phyloP scores from a whole-genome alignment of 139 green algal species.

The Gonium pectorale region DNA sequence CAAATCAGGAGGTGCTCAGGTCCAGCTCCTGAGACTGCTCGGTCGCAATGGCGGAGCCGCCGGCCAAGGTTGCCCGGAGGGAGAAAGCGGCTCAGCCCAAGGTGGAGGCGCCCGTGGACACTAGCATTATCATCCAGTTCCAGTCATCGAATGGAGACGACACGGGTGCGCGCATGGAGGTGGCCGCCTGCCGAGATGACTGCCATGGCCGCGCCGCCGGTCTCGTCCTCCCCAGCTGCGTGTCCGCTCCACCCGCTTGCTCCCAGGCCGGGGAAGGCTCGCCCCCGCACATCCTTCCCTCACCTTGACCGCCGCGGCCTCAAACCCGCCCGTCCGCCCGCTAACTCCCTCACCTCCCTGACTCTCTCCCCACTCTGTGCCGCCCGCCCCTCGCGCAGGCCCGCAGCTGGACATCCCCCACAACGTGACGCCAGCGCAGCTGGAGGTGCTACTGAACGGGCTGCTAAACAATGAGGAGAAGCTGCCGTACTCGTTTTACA shows the following conservation, averaged over 20 bases:
- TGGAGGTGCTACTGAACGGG: constrained; percentile 91
- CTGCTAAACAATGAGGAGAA: constrained; percentile 89
- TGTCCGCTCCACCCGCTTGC: no score
- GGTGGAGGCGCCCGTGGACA: constrained; percentile 19
- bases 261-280: no score
- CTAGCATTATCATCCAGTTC: constrained; percentile 90
- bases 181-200: no score
- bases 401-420: constrained; percentile 93
- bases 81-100: not conserved
- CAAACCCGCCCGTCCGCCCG: no score
- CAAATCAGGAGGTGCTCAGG: no score
- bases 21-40: no score
- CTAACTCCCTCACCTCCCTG: no score
- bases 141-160: constrained; percentile 73
- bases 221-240: no score
- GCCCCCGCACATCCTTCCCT: no score
- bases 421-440: constrained; percentile 82
- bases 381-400: constrained; percentile 78
- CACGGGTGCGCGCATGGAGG: constrained; percentile 60
- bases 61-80: constrained; percentile 22
- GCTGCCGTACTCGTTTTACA: constrained; percentile 94
- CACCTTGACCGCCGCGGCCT: no score
- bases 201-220: no score
- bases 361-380: no score
- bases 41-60: constrained; percentile 25